A percentile compares a stretch with the other conserved stretches of the same genome.
phyloP scores from a whole-genome alignment of 2,329 filamentous ascomycete genomes.

The Aspergillus jensenii region DNA sequence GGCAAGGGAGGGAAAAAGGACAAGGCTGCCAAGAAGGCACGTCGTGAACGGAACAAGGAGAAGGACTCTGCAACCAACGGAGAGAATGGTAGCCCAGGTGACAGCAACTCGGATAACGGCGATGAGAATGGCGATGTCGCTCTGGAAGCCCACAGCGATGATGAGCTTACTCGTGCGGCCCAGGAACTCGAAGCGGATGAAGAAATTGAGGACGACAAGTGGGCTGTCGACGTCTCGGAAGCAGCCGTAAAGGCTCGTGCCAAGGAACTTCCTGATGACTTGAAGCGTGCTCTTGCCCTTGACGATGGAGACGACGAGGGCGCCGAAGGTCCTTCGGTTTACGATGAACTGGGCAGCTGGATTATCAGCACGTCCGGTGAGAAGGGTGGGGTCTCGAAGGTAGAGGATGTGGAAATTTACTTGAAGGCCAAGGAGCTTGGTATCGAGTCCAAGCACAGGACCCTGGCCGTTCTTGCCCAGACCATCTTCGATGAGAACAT shows the following conservation, averaged over 20 bases:
- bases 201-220: slow-evolving; percentile 80
- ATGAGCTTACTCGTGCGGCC: slow-evolving; percentile 80
- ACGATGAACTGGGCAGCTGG: slow-evolving; percentile 93
- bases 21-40: slow-evolving; percentile 91
- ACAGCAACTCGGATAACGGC: slow-evolving; percentile 63
- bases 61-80: slow-evolving; percentile 57
- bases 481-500: slow-evolving; percentile 92
- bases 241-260: slow-evolving; percentile 93
- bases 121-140: slow-evolving; percentile 66
- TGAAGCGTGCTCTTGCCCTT: slow-evolving; percentile 87
- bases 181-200: slow-evolving; percentile 70
- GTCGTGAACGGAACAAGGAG: slow-evolving; percentile 75
- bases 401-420: slow-evolving; percentile 89
- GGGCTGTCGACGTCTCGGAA: slow-evolving; percentile 95
- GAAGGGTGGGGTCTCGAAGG: slow-evolving; percentile 70
- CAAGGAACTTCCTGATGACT: slow-evolving; percentile 86
- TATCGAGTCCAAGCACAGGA: slow-evolving; percentile 92
- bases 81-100: slow-evolving; percentile 62
- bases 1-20: slow-evolving; percentile 93
- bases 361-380: slow-evolving; percentile 71
- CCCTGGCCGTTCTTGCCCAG: slow-evolving; percentile 85
- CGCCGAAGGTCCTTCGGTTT: slow-evolving; percentile 74
- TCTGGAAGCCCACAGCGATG: slow-evolving; percentile 76
- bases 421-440: slow-evolving; percentile 95
- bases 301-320: slow-evolving; percentile 78